phyloP scores from a whole-genome alignment of 768 basidiomycete genomes.

The Postia placenta region DNA sequence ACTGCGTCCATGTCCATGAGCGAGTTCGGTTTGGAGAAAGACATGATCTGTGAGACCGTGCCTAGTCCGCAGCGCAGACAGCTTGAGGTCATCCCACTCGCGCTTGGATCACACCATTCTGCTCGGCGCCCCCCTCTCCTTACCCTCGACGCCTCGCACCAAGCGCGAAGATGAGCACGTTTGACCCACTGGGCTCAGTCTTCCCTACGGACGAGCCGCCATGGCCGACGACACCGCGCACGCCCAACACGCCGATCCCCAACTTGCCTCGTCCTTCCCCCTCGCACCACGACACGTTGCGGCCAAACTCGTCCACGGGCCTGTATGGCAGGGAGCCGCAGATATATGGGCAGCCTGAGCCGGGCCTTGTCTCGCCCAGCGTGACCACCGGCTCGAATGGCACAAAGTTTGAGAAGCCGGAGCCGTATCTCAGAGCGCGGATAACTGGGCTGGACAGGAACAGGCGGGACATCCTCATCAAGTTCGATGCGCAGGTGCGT shows the following conservation, averaged over 20 bases:
- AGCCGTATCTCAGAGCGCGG: slow-evolving; percentile 83
- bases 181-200: slow-evolving; percentile 65
- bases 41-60: too few species aligned
- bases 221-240: slow-evolving; percentile 80
- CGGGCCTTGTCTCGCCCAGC: slow-evolving; percentile 75
- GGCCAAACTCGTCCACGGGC: slow-evolving; percentile 48
- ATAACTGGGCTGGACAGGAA: slow-evolving; percentile 93
- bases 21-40: too few species aligned
- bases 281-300: slow-evolving; percentile 35
- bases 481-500: slow-evolving; percentile 90
- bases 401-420: slow-evolving; percentile 62
- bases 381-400: slow-evolving; percentile 64
- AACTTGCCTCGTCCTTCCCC: slow-evolving; percentile 60
- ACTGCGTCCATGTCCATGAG: too few species aligned
- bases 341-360: slow-evolving; percentile 82
- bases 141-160: not conserved
- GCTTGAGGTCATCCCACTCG: too few species aligned
- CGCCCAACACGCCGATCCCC: slow-evolving; percentile 65
- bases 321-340: slow-evolving; percentile 75
- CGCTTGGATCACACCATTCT: too few species aligned
- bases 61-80: too few species aligned
- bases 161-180: slow-evolving; percentile 38
- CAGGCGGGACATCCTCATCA: slow-evolving; percentile 87
- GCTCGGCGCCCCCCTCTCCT: not conserved
- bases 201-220: slow-evolving; percentile 50